A percentile compares a stretch with the other conserved stretches of the same genome.
Evolutionary conservation across 2,329 filamentous ascomycete species (phyloP).

Genomic region (Thermochaetoides dissita): DNA sequence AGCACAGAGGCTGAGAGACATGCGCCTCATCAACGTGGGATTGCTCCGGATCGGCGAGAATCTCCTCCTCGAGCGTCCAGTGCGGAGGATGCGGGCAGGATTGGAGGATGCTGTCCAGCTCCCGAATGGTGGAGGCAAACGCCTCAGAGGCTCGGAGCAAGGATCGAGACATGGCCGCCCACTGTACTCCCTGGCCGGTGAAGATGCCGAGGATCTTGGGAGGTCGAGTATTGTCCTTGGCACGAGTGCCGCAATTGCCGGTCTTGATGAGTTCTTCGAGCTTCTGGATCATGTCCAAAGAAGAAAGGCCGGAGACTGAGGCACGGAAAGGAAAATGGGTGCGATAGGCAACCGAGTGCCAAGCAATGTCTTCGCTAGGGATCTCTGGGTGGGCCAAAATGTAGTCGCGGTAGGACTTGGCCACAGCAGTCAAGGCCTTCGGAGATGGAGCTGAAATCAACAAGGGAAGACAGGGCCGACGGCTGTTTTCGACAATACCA

Average conservation of each 20-base stretch:
- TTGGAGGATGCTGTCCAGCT: slow-evolving; percentile 20
- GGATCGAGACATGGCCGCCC: slow-evolving; percentile 26
- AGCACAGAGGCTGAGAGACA: slow-evolving; percentile 37
- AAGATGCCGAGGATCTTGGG: slow-evolving; percentile 22
- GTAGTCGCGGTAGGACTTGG: slow-evolving; percentile 18
- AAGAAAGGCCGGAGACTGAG: slow-evolving; percentile 16
- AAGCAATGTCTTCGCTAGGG: slow-evolving; percentile 17
- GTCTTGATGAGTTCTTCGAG: slow-evolving; percentile 10
- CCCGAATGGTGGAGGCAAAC: slow-evolving; percentile 22
- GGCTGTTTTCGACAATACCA: slow-evolving; percentile 1
- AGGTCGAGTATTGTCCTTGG: too few species aligned
- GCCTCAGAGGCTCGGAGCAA: slow-evolving; percentile 18
- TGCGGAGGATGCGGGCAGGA: slow-evolving; percentile 14
- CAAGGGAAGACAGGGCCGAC: slow-evolving; percentile 18
- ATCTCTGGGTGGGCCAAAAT: slow-evolving; percentile 11
- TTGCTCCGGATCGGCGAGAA: slow-evolving; percentile 16
- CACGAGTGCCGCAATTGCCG: slow-evolving; percentile 6
- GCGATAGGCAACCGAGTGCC: slow-evolving; percentile 20
- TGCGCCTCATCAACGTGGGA: slow-evolving; percentile 24
- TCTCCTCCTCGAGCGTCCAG: slow-evolving; percentile 23
- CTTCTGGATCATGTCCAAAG: slow-evolving; percentile 11
- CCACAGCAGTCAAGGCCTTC: slow-evolving; percentile 19
- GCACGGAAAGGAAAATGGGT: slow-evolving; percentile 21
- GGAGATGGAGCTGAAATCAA: slow-evolving; percentile 25
- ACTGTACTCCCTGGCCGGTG: slow-evolving; percentile 33